Evolutionary conservation across 83 land plant species (phyloP), one percentile per base, ranked within the genome.

Genomic region (Thuja plicata): DNA sequence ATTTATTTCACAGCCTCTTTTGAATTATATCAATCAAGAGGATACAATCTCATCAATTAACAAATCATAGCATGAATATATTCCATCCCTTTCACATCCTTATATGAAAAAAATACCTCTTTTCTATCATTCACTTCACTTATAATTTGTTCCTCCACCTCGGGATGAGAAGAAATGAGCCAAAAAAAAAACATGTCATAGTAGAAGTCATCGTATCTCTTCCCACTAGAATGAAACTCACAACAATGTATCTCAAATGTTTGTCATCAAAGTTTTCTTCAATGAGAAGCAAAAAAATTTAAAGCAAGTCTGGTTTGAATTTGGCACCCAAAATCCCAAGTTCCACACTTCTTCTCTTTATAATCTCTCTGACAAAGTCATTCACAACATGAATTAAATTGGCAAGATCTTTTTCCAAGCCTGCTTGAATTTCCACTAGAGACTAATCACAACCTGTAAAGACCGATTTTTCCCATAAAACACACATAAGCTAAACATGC

Each of bases 1-100:
- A n/a, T n/a, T n/a, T 93, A 92, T 13, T 78, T 83, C 21, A 27
- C 24, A 41, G 82, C 76, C 57, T 78, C 78, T 91, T 89, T 93
- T 41, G 89, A 88, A 82, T 94, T 92, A 76, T 90, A 88, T n/a
- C 88, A 93, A n/a, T 92, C 93, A 5, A 93, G 93, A 30, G 93
- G 96, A 88, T n/a, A n/a, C n/a, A n/a, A n/a, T n/a, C n/a, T n/a
- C n/a, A n/a, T n/a, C n/a, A n/a, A n/a, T n/a, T n/a, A n/a, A n/a
- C n/a, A n/a, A n/a, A n/a, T n/a, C n/a, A n/a, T n/a, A n/a, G n/a
- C n/a, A n/a, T n/a, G n/a, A n/a, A n/a, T n/a, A n/a, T n/a, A n/a
- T n/a, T n/a, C n/a, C n/a, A n/a, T n/a, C n/a, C n/a, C n/a, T n/a
- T 84, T 60, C 34, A 91, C 45, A 48, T 89, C 73, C 6, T 91